Base-by-base conservation (phyloP, 345 rosid genomes). In the Ailanthus altissimus region DNA sequence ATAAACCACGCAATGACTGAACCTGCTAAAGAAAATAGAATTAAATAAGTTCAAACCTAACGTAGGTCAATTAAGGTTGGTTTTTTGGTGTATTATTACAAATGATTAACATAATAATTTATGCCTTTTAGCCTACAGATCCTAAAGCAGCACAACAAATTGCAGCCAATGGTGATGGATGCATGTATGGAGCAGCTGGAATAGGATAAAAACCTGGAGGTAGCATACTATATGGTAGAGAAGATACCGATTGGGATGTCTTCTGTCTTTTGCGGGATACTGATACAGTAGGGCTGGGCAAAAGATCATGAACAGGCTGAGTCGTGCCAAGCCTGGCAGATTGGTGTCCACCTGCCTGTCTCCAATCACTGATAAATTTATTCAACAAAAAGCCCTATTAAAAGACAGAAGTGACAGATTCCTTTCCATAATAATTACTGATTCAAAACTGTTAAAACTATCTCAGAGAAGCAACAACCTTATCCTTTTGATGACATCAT, bases 191-290 rank as follows among this genome's bases (percentile, higher is more conserved):
- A 74, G 76, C 73, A 16, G 23, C 9, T 5, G 46, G 67, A 26
- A 68, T 49, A 81, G 46, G 53, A 14, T 36, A 38, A 15, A 80
- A 79, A 61, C 20, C 47, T 36, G 68, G 63, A 66, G 12, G 69
- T 51, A 32, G 46, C 58, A 57, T 66, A 70, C 54, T 60, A 77
- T 56, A 64, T 47, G 21, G 38, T 36, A 82, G 36, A 81, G 80
- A 80, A 80, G 74, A 66, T 83, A 92, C 97, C 86, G 83, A 77
- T 73, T 77, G 92, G 69, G 91, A 84, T 70, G 90, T 90, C 90
- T 88, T 93, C 78, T 87, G 97, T 84, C 86, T 96, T 88, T 96
- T 96, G 67, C 93, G 98, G 64, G 94, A 85, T 65, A 88, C 92
- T 75, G 98, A 88, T 80, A 89, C 80, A 72, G 85, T 85, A 62